Percentiles rank a stretch among this genome's conserved stretches.
Conservation (phyloP, 352 stramenopile genomes). For the Phytophthora foliorum region DNA sequence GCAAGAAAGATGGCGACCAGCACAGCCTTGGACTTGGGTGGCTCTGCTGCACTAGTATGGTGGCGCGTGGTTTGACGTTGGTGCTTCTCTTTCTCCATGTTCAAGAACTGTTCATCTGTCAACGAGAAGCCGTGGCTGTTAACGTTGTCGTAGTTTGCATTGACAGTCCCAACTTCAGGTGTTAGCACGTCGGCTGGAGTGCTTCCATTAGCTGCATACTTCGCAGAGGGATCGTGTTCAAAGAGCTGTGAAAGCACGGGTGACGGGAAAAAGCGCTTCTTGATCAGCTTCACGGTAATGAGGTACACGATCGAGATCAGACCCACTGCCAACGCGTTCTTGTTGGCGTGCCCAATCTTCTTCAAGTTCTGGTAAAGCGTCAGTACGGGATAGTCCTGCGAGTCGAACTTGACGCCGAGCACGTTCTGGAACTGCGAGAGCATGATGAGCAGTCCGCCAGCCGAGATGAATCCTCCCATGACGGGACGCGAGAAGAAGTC, state of each 20-base stretch:
- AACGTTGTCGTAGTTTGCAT: constrained; percentile 8
- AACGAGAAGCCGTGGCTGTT: constrained; percentile 49
- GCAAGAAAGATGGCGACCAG: constrained; percentile 42
- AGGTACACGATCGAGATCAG: constrained; percentile 66
- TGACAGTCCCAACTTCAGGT: constrained; percentile 14
- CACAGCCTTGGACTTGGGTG: constrained; percentile 17
- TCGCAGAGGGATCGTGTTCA: constrained; percentile 6
- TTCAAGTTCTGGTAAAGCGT: constrained; percentile 69
- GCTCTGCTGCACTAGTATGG: background rate
- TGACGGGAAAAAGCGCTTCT: constrained; percentile 45
- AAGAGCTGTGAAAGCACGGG: constrained; percentile 35
- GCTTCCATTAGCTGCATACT: constrained; percentile 6
- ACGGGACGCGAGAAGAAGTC: constrained; percentile 92
- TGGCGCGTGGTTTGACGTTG: constrained; percentile 3
- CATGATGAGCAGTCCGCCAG: constrained; percentile 90
- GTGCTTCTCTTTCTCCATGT: constrained; percentile 6
- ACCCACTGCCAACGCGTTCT: constrained; percentile 71
- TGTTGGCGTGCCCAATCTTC: constrained; percentile 70
- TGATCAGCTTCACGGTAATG: constrained; percentile 40
- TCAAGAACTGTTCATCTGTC: constrained; percentile 53
- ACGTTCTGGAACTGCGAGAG: constrained; percentile 90
- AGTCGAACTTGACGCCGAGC: constrained; percentile 71
- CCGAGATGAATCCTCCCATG: constrained; percentile 92
- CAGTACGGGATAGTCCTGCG: constrained; percentile 55
- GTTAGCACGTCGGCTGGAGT: constrained; percentile 5